Percentiles rank a stretch among this genome's conserved stretches.
Conservation (phyloP, 23 red algal species). For the Gracilariopsis chorda region DNA sequence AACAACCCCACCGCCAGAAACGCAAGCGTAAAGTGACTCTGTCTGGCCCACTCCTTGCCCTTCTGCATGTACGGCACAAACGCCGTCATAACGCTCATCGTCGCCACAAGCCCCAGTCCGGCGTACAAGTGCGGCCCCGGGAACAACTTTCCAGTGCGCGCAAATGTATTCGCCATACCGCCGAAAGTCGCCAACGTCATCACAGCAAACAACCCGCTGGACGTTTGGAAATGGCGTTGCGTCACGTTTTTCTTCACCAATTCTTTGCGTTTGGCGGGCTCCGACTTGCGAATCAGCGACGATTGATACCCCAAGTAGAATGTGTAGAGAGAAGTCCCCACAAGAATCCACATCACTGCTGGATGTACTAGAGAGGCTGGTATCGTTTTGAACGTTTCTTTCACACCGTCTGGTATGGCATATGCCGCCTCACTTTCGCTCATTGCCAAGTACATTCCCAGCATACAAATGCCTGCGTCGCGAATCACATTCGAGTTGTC, state of each 20-base stretch:
- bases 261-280: conserved; percentile 65
- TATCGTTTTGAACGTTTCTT: conserved; percentile 86
- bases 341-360: conserved; percentile 68
- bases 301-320: conserved; percentile 95
- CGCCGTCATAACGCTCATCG: conserved; percentile 76
- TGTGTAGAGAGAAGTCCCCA: conserved; percentile 70
- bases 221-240: conserved; percentile 68
- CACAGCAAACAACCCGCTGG: conserved; percentile 68
- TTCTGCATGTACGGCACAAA: conserved; percentile 94
- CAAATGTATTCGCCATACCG: conserved; percentile 97
- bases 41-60: conserved; percentile 69
- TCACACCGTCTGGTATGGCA: conserved; percentile 61
- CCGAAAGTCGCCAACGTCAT: conserved; percentile 91
- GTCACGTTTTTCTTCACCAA: conserved; percentile 69
- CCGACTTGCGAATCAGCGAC: conserved; percentile 47
- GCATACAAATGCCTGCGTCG: neutral
- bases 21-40: conserved; percentile 79
- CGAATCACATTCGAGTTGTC: too few relatives aligned
- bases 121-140: conserved; percentile 99
- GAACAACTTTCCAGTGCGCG: conserved; percentile 95
- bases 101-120: conserved; percentile 77
- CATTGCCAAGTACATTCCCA: conserved; percentile 13
- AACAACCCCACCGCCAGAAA: conserved; percentile 70
- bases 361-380: conserved; percentile 88
- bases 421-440: conserved; percentile 12